Evolutionary conservation across 2,329 filamentous ascomycete species (phyloP), one percentile per base, ranked within the genome.

Genomic region (Cordyceps farinosa): DNA sequence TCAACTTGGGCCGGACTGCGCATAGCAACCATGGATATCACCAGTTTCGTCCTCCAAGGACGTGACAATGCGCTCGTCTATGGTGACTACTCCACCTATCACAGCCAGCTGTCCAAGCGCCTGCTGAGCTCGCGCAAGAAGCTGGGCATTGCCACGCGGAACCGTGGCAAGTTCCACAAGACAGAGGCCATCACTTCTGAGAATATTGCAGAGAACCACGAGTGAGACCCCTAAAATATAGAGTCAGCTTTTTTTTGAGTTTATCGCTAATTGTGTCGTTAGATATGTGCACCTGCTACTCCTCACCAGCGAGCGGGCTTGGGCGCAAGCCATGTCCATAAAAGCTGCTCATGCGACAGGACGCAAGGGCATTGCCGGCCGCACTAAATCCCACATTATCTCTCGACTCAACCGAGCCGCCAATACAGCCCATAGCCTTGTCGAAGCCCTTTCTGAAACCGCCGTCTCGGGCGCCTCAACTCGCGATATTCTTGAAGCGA

Each of bases 301-400:
- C 63, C 86, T 97, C 71, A 90, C 87, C 45, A 88, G 93, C 65
- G 95, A 99, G 79, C 86, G 95, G 67, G 91, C 93, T 58, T 98
- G 92, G 91, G 94, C 95, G 44, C 89, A 97, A 75, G 94, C 93
- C 64, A 96, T 98, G 92, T 87, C 90, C 73, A 92, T 97, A 84
- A 97, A 96, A 77, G 85, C 91, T 4, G 81, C 86, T 27, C 91
- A 96, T 73, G 86, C 90, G 45, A 84, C 90, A 69, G 91, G 95
- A 69, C 87, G 88, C 65, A 90, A 91, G 75, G 89, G 88, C 55
- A 90, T 97, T 67, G 85, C 88, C 34, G 90, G 92, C 65, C 87
- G 89, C 59, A 90, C 91, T 22, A 88, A 92, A 72, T 89, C 89
- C 60, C 94, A 99, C 75, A 95, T 98, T 45, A 86, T 96, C 63